Base-by-base conservation (phyloP, 805 yeast species). In the Starmerella bacillaris region DNA sequence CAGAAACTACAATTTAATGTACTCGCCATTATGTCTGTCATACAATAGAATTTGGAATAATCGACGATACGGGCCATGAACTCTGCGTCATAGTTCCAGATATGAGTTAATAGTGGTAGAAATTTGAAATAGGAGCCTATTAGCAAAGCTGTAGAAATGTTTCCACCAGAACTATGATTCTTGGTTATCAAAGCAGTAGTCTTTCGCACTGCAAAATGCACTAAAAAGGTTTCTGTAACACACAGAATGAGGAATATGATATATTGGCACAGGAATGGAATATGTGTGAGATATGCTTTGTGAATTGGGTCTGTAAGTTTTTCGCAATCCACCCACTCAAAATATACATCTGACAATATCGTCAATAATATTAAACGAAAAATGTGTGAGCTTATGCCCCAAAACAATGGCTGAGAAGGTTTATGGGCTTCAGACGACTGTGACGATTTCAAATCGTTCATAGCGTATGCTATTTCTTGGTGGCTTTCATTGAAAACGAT, bases 11-110 rank as follows among this genome's bases (percentile, higher is more conserved):
- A 56, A 33, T 42, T 46, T 18, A 60, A 43, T 0, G 67, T 62
- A 8, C 68, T 63, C 18, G 61, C 54, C 22, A 73, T 48, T 0
- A 83, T 73, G 48, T 80, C 93, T 5, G 75, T 56, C n/a, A 71
- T 61, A 42, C 70, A 74, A 34, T 75, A 53, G 30, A 65, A 65
- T 0, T 78, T 75, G 3, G 74, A 66, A 44, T 70, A 59, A 39
- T 67, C 67, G 21, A 78, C 76, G 7, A 72, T 58, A 4, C 61
- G 59, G 16, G 72, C 65, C 0, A 77, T 74, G 3, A 76, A 62
- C 1, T 75, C 63, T n/a, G 78, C 68, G 50, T 89, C 94, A 50
- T 89, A 89, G 1, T 93, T 89, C 99, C 99, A 89, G 24, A 89
- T 86, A 21, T 89, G 61, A 84, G 86, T 86, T 22, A 89, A 63